Base-by-base conservation (phyloP, 148 eudicot species). In the Persicaria maculosa region DNA sequence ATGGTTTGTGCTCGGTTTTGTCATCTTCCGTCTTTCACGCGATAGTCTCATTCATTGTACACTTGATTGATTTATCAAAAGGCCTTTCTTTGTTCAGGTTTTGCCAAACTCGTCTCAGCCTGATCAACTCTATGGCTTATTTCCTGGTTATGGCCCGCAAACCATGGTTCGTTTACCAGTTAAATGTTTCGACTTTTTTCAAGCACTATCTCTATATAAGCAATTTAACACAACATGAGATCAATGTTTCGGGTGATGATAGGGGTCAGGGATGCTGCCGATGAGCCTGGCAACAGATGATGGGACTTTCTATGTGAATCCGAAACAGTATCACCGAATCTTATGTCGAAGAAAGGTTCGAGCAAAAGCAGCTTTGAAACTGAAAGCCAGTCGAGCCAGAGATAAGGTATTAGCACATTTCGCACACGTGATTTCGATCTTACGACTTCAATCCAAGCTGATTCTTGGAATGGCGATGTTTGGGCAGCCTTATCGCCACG, bases 91-190 rank as follows among this genome's bases (percentile, higher is more conserved):
- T 43, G 17, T 17, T 65, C 70, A 65, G 70, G 70, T 40, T 4
- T 65, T 46, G 17, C 14, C 70, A 12, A 36, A 65, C 47, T 36
- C 70, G 8, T 16, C 70, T 65, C 47, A 65, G 19, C 47, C 80
- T 7, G 94, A 90, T 75, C 90, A 84, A 46, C 78, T 82, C 71
- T 84, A 80, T 82, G 93, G 88, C 25, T 59, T 82, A 50, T 80
- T 83, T 76, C 76, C 97, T 77, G 48, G 88, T 80, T 84, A 82
- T 83, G 88, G 70, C 46, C 46, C 47, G 40, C 70, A 65, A 14
- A 1, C 45, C 12, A 36, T 8, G 62, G 61, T 44, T 22, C 11
- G 53, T 44, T 36, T 40, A 11, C 5, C 1, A n/a, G 69, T 46
- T 36, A 64, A 45, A 74, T 77, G 73, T 75, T 87, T 89, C 88